These are phyloP conservation scores for Striga asiatica DNA, from an alignment of 257 asterid genomes.

Conservation along the genomic window DNA sequence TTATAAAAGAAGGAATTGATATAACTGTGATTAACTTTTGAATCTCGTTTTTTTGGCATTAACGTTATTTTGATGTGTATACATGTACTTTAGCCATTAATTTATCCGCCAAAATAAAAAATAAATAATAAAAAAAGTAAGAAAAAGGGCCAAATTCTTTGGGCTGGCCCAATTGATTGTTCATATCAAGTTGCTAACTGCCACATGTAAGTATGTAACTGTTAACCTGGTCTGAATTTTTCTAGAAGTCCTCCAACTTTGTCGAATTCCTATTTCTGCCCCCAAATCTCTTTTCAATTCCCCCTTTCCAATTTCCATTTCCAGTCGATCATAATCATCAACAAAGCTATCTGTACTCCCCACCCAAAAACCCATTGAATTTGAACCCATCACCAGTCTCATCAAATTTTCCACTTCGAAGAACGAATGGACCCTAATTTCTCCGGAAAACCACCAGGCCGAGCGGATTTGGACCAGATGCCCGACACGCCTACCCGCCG, in stretches of 20 bases:
- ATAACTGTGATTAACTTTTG: too few relatives aligned
- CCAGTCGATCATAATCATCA: not conserved
- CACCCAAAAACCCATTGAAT: not conserved
- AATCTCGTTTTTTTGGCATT: too few relatives aligned
- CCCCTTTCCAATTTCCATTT: too few relatives aligned
- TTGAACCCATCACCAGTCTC: not conserved
- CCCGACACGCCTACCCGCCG: constrained; percentile 60
- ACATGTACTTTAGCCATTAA: not conserved
- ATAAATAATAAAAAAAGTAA: not conserved
- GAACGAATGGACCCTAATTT: constrained; percentile 51
- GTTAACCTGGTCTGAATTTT: constrained; percentile 16
- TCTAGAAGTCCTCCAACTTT: constrained; percentile 12
- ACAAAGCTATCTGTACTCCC: constrained; percentile 2
- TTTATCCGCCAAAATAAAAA: not conserved
- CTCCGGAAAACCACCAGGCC: constrained; percentile 38
- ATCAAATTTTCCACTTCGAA: not conserved
- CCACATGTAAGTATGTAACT: constrained; percentile 19
- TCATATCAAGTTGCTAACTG: constrained; percentile 12
- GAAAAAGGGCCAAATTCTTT: not conserved
- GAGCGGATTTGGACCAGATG: constrained; percentile 65
- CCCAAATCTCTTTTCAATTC: constrained; percentile 21
- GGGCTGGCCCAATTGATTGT: constrained; percentile 12
- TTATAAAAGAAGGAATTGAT: too few relatives aligned
- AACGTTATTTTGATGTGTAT: too few relatives aligned
- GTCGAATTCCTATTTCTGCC: constrained; percentile 20